A percentile compares a stretch with the other conserved stretches of the same genome.
phyloP scores from a whole-genome alignment of 2,329 filamentous ascomycete genomes.

The Rhytidhysteron rufulum region DNA sequence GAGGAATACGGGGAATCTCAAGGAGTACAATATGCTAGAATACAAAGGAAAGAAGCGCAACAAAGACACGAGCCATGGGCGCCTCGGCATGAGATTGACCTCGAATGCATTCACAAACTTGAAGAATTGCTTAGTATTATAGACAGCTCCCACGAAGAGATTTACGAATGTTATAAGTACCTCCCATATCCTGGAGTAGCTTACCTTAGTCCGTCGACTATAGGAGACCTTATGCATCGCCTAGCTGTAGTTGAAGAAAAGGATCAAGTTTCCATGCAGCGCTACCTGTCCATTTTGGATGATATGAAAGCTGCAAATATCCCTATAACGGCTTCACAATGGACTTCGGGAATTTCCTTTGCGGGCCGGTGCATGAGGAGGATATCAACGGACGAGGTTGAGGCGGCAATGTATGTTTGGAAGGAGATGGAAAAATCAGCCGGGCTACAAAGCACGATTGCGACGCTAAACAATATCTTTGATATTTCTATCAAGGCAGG shows the following conservation, averaged over 20 bases:
- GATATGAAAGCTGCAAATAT: conserved; percentile 76
- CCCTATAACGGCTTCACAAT: conserved; percentile 64
- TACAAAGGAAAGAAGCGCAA: conserved; percentile 30
- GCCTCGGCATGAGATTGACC: conserved; percentile 29
- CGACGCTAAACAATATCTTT: conserved; percentile 94
- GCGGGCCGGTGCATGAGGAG: conserved; percentile 66
- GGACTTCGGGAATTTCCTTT: conserved; percentile 81
- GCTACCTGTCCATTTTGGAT: conserved; percentile 78
- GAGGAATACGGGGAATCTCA: conserved; percentile 23
- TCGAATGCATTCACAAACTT: conserved; percentile 29
- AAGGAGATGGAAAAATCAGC: conserved; percentile 79
- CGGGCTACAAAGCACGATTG: conserved; percentile 61
- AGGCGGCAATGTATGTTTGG: conserved; percentile 75
- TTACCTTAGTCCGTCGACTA: conserved; percentile 47
- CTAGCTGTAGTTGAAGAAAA: conserved; percentile 62
- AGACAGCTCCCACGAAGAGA: conserved; percentile 41
- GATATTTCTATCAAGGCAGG: conserved; percentile 82
- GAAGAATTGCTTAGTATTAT: conserved; percentile 42
- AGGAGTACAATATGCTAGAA: conserved; percentile 30
- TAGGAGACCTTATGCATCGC: conserved; percentile 63
- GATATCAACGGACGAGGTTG: conserved; percentile 57
- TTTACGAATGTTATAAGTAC: conserved; percentile 52
- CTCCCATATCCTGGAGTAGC: conserved; percentile 53
- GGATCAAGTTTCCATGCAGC: conserved; percentile 59
- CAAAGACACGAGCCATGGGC: conserved; percentile 32